Percentiles rank a stretch among this genome's conserved stretches.
phyloP scores from a whole-genome alignment of 1,139 yeast species.

The Saccharomycopsis hybrid region DNA sequence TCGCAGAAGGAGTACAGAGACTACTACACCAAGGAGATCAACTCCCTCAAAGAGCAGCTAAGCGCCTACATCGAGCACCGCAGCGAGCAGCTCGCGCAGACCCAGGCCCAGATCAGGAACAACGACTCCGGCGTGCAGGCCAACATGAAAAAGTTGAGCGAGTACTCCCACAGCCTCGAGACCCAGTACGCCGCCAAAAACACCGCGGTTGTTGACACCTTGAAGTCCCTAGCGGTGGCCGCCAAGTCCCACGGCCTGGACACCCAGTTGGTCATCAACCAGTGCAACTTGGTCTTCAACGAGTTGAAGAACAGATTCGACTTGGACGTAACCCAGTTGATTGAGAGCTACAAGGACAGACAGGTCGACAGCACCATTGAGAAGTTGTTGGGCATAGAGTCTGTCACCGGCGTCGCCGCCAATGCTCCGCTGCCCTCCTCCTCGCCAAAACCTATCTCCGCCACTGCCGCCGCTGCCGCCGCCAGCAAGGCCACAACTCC shows the following conservation, averaged over 20 bases:
- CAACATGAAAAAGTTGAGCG: constrained; percentile 42
- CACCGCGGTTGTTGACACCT: constrained; percentile 39
- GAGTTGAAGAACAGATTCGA: constrained; percentile 16
- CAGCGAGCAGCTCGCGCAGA: constrained; percentile 24
- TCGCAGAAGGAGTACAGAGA: constrained; percentile 52
- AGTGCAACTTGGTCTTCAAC: constrained; percentile 21
- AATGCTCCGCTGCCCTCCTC: too few species aligned
- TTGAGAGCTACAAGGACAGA: constrained; percentile 18
- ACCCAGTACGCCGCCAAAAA: constrained; percentile 34
- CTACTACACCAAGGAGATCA: constrained; percentile 40
- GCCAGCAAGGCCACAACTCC: too few species aligned
- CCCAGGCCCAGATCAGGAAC: constrained; percentile 30
- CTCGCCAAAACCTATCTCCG: too few species aligned
- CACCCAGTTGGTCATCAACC: constrained; percentile 29
- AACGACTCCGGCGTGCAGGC: constrained; percentile 19
- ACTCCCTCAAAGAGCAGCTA: constrained; percentile 30
- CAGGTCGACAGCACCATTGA: constrained; percentile 20
- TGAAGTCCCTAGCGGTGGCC: constrained; percentile 39
- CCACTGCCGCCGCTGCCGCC: too few species aligned
- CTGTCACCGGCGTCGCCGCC: too few species aligned
- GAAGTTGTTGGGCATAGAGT: constrained; percentile 15
- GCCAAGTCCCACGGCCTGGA: constrained; percentile 40
- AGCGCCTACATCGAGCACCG: constrained; percentile 36
- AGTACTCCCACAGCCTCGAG: constrained; percentile 28
- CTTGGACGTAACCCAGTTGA: constrained; percentile 18